Base-by-base conservation (phyloP, 1,139 yeast species). In the Sugiyamaella paludigena region DNA sequence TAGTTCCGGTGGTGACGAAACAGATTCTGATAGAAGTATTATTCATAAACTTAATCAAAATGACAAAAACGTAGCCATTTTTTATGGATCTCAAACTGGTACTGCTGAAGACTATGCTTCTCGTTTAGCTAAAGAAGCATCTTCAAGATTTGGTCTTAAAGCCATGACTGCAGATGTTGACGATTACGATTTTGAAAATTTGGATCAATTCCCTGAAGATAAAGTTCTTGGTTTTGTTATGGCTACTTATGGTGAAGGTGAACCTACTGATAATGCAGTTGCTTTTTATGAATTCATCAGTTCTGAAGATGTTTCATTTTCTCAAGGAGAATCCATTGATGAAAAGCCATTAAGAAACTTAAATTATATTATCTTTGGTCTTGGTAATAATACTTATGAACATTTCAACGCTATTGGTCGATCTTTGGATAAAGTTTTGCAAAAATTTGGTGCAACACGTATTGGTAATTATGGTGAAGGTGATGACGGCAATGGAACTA, bases 201-300 rank as follows among this genome's bases (percentile, higher is more conserved):
- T 92, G 51, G 77, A 79, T 60, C 76, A 76, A 50, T 74, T 85
- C 52, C 77, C 73, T 16, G 70, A 72, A 15, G 79, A 79, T 52
- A 68, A 78, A 43, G 76, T 87, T 51, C 80, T 83, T 13, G 80
- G 87, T 44, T 83, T 91, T 64, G 77, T 92, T 61, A 73, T 88
- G 72, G 95, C 98, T 36, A 89, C 97, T 9, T 92, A 92, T 62
- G 98, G 98, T 60, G 98, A 92, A 72, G 98, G 98, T 63, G 98
- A 92, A 66, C 96, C 96, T 57, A 92, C 98, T 24, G 98, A 92
- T 67, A 87, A 87, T 60, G 94, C 98, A 12, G 79, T 80, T 41
- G 83, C 82, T 45, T 88, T 92, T 66, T 74, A 75, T 60, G 69
- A 68, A 48, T 69, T 71, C 51, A 63, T 73, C 50, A 60, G 66